These are phyloP conservation scores for Solanum verrucosum DNA, from an alignment of 257 asterid species.

Conservation along the genomic window DNA sequence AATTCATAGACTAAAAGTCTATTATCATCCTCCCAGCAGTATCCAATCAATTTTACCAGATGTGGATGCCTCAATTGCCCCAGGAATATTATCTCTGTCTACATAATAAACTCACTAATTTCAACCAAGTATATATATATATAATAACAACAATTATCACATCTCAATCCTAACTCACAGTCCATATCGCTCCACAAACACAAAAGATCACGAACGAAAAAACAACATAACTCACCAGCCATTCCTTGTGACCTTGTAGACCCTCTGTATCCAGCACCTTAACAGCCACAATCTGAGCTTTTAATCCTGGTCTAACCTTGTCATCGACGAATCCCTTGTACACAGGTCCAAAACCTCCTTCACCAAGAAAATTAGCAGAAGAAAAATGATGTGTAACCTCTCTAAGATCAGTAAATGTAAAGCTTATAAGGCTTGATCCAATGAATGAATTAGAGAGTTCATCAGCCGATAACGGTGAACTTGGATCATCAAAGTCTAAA, in stretches of 20 bases:
- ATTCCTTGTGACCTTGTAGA: constrained; percentile 8
- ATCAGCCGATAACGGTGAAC: constrained; percentile 1
- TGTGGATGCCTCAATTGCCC: constrained; percentile 4
- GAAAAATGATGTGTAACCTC: not conserved
- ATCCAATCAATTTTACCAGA: constrained; percentile 5
- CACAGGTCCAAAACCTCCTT: constrained; percentile 3
- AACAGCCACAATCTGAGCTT: constrained; percentile 6
- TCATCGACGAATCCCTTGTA: constrained; percentile 4
- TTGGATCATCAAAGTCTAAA: constrained; percentile 1
- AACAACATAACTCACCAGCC: not conserved
- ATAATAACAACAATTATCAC: not conserved
- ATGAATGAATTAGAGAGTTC: constrained; percentile 5
- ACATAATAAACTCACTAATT: not conserved
- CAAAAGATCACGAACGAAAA: not conserved
- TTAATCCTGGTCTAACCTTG: not conserved
- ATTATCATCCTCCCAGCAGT: constrained; percentile 2
- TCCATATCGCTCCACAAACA: not conserved
- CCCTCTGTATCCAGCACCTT: constrained; percentile 3
- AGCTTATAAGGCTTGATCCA: not conserved
- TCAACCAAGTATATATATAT: not conserved
- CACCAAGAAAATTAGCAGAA: constrained; percentile 1
- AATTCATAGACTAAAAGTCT: constrained; percentile 3
- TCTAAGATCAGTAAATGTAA: constrained; percentile 3
- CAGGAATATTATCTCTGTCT: constrained; percentile 4
- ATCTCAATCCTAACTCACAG: not conserved